phyloP scores from a whole-genome alignment of 78 protist genomes.

The Protostelium mycophagum region DNA sequence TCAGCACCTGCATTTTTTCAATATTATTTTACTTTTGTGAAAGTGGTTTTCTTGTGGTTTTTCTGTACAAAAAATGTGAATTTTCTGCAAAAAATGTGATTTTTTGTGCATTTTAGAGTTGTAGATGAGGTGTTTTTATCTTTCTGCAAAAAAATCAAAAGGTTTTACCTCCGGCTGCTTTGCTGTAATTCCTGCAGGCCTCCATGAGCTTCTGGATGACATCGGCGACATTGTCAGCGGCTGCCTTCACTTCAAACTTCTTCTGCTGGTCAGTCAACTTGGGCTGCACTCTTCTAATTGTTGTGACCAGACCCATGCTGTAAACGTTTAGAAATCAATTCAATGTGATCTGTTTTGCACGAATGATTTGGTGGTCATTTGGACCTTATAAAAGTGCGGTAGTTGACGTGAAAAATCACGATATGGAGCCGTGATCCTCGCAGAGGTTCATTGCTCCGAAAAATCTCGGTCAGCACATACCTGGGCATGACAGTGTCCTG shows the following conservation, averaged over 20 bases:
- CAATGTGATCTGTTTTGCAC: background rate
- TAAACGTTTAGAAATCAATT: too few species aligned
- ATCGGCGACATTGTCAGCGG: slow-evolving; percentile 34
- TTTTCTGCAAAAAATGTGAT: too few species aligned
- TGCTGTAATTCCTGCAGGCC: slow-evolving; percentile 47
- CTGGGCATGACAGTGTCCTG: background rate
- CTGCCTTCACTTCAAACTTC: slow-evolving; percentile 21
- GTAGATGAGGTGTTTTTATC: too few species aligned
- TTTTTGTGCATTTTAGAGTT: too few species aligned
- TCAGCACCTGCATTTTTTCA: slow-evolving; percentile 18
- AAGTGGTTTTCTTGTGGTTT: background rate
- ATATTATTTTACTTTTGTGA: background rate
- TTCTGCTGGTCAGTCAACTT: slow-evolving; percentile 50
- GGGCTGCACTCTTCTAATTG: slow-evolving; percentile 27
- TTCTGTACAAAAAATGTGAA: too few species aligned
- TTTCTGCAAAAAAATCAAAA: too few species aligned
- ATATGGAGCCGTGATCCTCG: too few species aligned
- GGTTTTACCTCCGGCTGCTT: slow-evolving; percentile 24
- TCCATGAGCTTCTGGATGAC: slow-evolving; percentile 53
- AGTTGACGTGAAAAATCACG: too few species aligned
- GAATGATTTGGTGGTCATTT: too few species aligned
- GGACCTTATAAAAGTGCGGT: too few species aligned
- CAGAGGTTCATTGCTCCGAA: too few species aligned
- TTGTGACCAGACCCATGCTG: slow-evolving; percentile 37
- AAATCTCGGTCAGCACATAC: too few species aligned